Percentiles rank a stretch among this genome's conserved stretches.
These are phyloP conservation scores for Tetracentron sinense DNA, from an alignment of 164 flowering plant species.

Conservation along the genomic window DNA sequence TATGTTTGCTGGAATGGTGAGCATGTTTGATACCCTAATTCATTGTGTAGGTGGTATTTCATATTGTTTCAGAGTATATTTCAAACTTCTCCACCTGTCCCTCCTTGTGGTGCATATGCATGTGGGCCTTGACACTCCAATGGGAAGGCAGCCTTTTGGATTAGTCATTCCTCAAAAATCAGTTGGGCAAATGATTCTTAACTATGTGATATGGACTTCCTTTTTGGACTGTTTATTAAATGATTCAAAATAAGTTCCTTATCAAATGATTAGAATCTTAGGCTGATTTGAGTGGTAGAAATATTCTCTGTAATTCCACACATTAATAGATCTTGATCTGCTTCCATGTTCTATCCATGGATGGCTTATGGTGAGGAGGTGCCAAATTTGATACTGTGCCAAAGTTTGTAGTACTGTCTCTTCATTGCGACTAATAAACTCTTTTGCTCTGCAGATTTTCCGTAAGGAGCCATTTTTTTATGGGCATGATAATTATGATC, in stretches of 20 bases:
- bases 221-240: neutral
- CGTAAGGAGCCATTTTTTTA: slow-evolving; percentile 42
- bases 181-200: neutral
- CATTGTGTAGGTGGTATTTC: neutral
- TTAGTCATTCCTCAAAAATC: neutral
- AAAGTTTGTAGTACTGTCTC: slow-evolving; percentile 6
- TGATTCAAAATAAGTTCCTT: neutral
- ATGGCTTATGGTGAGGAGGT: neutral
- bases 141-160: neutral
- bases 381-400: neutral
- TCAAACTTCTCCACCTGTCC: neutral
- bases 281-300: neutral
- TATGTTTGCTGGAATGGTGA: slow-evolving; percentile 99
- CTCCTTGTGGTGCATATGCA: neutral
- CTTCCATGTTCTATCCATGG: slow-evolving; percentile 11
- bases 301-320: slow-evolving; percentile 2
- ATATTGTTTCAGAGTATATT: neutral
- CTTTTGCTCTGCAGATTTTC: slow-evolving; percentile 60
- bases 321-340: slow-evolving; percentile 19
- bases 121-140: neutral
- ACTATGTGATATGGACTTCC: slow-evolving; percentile 3
- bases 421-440: slow-evolving; percentile 11
- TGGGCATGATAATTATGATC: slow-evolving; percentile 65
- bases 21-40: slow-evolving; percentile 8
- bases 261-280: neutral